Percentiles rank a stretch among this genome's conserved stretches.
phyloP scores from a whole-genome alignment of 2,329 filamentous ascomycete genomes.

The Cordyceps javanica region DNA sequence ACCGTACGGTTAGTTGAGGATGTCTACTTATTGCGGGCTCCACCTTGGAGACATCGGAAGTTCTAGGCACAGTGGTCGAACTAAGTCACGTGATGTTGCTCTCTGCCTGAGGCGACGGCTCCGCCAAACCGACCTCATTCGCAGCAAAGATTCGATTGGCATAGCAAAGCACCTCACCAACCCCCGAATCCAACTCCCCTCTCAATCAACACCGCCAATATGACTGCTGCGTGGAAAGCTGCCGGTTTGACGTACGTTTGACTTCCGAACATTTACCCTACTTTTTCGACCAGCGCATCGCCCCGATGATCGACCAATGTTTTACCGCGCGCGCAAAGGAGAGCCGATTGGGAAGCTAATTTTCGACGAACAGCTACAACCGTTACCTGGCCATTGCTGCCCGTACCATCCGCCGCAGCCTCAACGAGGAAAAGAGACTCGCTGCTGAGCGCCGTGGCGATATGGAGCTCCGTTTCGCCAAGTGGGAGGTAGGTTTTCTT shows the following conservation, averaged over 20 bases:
- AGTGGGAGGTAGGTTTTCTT: conserved; percentile 73
- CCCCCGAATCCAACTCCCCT: conserved; percentile 15
- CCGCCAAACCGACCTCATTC: conserved; percentile 24
- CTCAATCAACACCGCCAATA: conserved; percentile 52
- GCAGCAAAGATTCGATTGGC: conserved; percentile 28
- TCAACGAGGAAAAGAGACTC: conserved; percentile 92
- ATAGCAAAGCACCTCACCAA: conserved; percentile 27
- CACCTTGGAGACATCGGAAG: background rate
- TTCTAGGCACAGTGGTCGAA: background rate
- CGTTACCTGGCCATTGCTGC: conserved; percentile 95
- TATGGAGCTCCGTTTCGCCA: conserved; percentile 82
- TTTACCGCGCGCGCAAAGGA: background rate
- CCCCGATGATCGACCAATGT: conserved; percentile 21
- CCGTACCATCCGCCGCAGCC: conserved; percentile 88
- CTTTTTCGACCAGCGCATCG: conserved; percentile 11
- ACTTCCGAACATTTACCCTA: conserved; percentile 1
- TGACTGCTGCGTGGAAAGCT: conserved; percentile 98
- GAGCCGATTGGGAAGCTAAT: conserved; percentile 29
- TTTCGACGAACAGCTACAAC: conserved; percentile 74
- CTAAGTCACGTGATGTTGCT: conserved; percentile 17
- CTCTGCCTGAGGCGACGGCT: conserved; percentile 27
- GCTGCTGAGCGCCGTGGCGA: conserved; percentile 82
- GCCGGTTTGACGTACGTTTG: conserved; percentile 84
- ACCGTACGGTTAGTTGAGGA: too few relatives aligned
- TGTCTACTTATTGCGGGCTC: background rate